These are phyloP conservation scores for Margaritispora aquatica DNA, from an alignment of 495 filamentous ascomycete genomes.

Conservation along the genomic window DNA sequence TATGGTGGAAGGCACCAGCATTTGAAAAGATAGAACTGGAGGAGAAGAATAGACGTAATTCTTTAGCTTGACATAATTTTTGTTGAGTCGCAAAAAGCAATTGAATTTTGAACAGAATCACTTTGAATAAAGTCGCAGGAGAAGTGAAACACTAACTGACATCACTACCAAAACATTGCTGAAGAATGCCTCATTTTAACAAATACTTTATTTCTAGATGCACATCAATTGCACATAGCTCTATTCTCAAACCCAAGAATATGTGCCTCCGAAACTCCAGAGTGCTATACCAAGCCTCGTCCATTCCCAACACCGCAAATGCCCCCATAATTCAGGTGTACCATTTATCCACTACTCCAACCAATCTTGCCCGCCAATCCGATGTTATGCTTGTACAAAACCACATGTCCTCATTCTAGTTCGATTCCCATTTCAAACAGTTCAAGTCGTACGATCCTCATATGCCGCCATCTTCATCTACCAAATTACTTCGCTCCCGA, in stretches of 20 bases:
- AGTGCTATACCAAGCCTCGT: neutral
- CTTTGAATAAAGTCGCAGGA: neutral
- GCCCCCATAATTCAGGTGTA: neutral
- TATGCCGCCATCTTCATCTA: constrained; percentile 24
- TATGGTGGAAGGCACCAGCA: neutral
- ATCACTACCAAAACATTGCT: too few species aligned
- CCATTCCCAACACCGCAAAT: neutral
- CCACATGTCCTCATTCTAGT: neutral
- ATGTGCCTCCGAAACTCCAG: neutral
- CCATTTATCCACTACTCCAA: neutral
- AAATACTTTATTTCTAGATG: too few species aligned
- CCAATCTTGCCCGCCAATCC: neutral
- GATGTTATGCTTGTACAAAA: neutral
- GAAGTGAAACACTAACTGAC: neutral
- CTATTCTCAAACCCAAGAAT: neutral
- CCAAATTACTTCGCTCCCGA: constrained; percentile 25
- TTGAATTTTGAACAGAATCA: too few species aligned
- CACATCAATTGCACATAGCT: neutral
- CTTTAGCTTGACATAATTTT: neutral
- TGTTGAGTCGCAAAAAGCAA: too few species aligned
- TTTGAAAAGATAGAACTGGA: neutral
- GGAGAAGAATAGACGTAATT: neutral
- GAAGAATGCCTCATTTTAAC: too few species aligned
- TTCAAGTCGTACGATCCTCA: neutral
- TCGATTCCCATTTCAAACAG: neutral